Evolutionary conservation across 306 rosid species (phyloP), one percentile per base, ranked within the genome.

Genomic region (Senna tora): DNA sequence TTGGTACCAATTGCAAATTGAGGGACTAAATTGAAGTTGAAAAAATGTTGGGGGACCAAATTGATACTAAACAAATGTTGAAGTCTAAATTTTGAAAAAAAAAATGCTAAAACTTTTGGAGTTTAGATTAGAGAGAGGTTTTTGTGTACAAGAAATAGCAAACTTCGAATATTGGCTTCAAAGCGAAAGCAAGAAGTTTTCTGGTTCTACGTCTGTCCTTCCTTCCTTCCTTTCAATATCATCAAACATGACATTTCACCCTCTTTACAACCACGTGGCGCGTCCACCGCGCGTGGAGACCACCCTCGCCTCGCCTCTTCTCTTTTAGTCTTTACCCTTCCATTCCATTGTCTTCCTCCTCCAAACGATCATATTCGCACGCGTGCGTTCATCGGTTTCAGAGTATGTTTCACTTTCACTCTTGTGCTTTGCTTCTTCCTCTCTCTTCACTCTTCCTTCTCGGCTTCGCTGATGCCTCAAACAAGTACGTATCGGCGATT

Each of bases 401-500:
- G 33, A 64, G 25, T 2, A 74, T 82, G 43, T 25, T 42, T 20
- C 59, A 25, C 30, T 1, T 25, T n/a, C 43, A 1, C 43, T 25
- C 50, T 67, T 66, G 38, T 73, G 47, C 63, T 10, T 51, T 42
- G 56, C 45, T 21, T 28, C 28, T 71, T 36, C 25, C 71, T 65
- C 67, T 45, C 54, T 62, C 36, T 32, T 78, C 65, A 16, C 22
- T 80, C 7, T 45, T 80, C 5, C 69, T 22, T 7, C 16, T 64
- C 42, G 32, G 30, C 62, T 50, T 72, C 46, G 69, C 16, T 56
- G 45, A 58, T 45, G 60, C 59, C 30, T 71, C 83, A n/a, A 69
- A 47, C 4, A 13, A 64, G 41, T 85, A 74, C 59, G 46, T 77
- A 60, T 81, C 84, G 4, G 84, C 75, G 10, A 46, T 86, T 5